Base-by-base conservation (phyloP, 1,139 yeast genomes). In the Torulaspora pretoriensis region DNA sequence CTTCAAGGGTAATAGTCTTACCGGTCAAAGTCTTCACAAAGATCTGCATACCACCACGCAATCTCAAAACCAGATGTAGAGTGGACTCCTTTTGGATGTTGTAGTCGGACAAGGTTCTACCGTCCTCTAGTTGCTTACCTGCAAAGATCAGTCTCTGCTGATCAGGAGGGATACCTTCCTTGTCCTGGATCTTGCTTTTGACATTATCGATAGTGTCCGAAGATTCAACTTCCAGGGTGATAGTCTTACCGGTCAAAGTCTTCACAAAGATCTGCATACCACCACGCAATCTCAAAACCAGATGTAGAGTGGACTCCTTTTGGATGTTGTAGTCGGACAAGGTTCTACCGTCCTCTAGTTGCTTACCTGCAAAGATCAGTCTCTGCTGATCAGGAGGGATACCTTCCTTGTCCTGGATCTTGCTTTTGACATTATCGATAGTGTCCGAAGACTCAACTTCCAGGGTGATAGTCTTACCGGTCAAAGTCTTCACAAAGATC, bases 381-480 rank as follows among this genome's bases (percentile, higher is more conserved):
- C 97, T 84, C 78, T 90, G 97, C 73, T 89, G 96, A 74, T 89
- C 97, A 59, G 96, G 96, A 71, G 97, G 97, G 65, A 90, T 89
- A 66, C 97, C 97, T 74, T 89, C 96, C 80, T 88, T 88, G 81
- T 88, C 97, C 78, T 88, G 96, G 73, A 90, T 89, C 83, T 89
- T 88, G 73, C 95, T 78, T 81, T 90, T 90, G 80, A 90, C 96
- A 58, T 80, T 80, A 65, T 80, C 86, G 51, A 80, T 80, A 45
- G 85, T 80, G 68, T 80, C 85, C 3, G 85, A 79, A 9, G 85
- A 80, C 62, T 80, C 86, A 37, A 80, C 83, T 64, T 79, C 85
- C 46, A 80, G 66, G 26, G 85, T 80, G 53, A 80, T 80, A 38
- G 86, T 80, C 69, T 80, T 80, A 63, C 85, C 85, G 8, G 85